Evolutionary conservation across 345 rosid genomes (phyloP), one percentile per base, ranked within the genome.

Genomic region (Leavenworthia alabamica): DNA sequence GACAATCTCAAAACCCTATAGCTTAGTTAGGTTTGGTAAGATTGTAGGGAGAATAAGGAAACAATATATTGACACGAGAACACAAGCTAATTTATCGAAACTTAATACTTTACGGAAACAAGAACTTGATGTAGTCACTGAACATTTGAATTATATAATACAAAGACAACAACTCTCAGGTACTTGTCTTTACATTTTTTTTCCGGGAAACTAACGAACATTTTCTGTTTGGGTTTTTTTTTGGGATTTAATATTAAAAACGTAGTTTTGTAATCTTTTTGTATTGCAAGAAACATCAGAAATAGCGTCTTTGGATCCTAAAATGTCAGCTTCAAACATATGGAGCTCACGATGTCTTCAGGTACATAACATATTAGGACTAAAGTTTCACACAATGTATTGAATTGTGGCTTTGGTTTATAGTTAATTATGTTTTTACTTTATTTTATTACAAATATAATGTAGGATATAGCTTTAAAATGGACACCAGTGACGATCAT

Each of bases 61-160:
- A 68, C 82, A 67, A 31, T 83, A 81, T 63, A 55, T 75, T 8
- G 86, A 81, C 56, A 79, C 86, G 33, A 81, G 86, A 70, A 83
- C 88, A 51, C 82, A 79, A 13, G 63, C 83, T 12, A 79, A 82
- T 62, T 77, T 81, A 59, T 68, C 78, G 15, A 85, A 77, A 67
- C 60, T 85, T 20, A 79, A 71, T 10, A 80, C 79, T 57, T 62
- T 15, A 16, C 69, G 75, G 52, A 28, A 53, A 12, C 75, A 72
- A 61, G 77, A 81, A 53, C 45, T 69, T 7, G 55, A 77, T 33
- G 65, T 76, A 8, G 11, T 75, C 56, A 69, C 72, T 14, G 64
- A 68, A 39, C 72, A 79, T 61, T 28, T 81, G 43, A 76, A 80
- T 8, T 75, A 69, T 33, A 71, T 79, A 29, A 26, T 70, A 1